Evolutionary conservation across 2,329 filamentous ascomycete species (phyloP).

Genomic region (Colletotrichum acutatum): DNA sequence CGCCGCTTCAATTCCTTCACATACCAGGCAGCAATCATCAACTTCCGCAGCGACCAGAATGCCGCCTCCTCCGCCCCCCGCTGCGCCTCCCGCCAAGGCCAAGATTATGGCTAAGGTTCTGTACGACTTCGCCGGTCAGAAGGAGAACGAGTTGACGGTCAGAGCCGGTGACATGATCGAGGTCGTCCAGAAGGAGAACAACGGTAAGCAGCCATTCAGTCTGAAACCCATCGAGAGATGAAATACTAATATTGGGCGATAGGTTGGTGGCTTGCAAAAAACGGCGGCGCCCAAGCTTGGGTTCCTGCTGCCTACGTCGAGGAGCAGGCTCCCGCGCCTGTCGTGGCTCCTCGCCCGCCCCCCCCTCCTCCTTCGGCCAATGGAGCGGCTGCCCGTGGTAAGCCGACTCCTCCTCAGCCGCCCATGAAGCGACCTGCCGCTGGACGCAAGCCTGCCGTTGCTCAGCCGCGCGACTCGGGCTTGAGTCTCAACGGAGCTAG

Average conservation of each 20-base stretch:
- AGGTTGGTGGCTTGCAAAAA: slow-evolving; percentile 98
- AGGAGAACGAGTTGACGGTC: slow-evolving; percentile 86
- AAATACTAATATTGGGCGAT: slow-evolving; percentile 45
- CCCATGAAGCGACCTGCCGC: slow-evolving; percentile 83
- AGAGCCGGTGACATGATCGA: slow-evolving; percentile 84
- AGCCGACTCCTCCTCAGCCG: slow-evolving; percentile 79
- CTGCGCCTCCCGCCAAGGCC: slow-evolving; percentile 68
- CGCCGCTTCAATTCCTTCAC: slow-evolving; percentile 28
- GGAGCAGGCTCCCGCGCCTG: slow-evolving; percentile 75
- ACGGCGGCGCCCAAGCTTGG: slow-evolving; percentile 82
- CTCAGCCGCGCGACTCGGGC: slow-evolving; percentile 75
- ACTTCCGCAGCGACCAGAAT: slow-evolving; percentile 43
- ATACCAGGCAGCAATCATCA: slow-evolving; percentile 29
- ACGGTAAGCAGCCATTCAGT: slow-evolving; percentile 71
- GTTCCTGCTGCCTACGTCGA: slow-evolving; percentile 94
- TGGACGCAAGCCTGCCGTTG: slow-evolving; percentile 76
- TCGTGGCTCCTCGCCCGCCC: slow-evolving; percentile 70
- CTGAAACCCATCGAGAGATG: not conserved
- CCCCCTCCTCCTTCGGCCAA: slow-evolving; percentile 69
- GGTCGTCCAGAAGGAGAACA: slow-evolving; percentile 93
- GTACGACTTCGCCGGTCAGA: slow-evolving; percentile 91
- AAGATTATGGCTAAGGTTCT: slow-evolving; percentile 89
- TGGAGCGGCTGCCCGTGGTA: slow-evolving; percentile 62
- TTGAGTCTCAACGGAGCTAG: slow-evolving; percentile 69
- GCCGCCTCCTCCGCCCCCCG: slow-evolving; percentile 72